These are phyloP conservation scores for Colletotrichum neosansevieriae DNA, from an alignment of 2,329 filamentous ascomycete genomes.

Conservation along the genomic window DNA sequence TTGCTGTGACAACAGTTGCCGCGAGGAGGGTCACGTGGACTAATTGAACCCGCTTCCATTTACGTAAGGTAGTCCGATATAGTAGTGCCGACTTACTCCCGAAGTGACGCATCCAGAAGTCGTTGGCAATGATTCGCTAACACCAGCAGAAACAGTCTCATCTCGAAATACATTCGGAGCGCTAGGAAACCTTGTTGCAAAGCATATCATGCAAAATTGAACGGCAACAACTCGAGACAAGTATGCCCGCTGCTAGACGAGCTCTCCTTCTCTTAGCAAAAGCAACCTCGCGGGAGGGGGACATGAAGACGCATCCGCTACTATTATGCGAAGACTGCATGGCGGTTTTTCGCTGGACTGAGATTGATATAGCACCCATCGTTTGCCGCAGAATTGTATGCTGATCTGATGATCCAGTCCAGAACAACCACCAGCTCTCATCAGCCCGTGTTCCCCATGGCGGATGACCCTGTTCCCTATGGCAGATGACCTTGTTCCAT, in stretches of 20 bases:
- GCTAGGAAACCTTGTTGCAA: constrained; percentile 22
- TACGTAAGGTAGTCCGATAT: too few relatives aligned
- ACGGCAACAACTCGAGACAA: constrained; percentile 4
- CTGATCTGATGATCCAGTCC: constrained; percentile 20
- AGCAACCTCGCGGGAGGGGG: neutral
- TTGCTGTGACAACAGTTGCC: constrained; percentile 34
- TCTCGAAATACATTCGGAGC: neutral
- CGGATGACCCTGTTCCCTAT: too few relatives aligned
- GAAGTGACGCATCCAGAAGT: neutral
- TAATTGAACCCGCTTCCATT: too few relatives aligned
- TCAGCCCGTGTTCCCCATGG: constrained; percentile 11
- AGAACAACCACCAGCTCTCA: constrained; percentile 1
- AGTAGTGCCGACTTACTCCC: neutral
- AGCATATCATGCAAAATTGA: constrained; percentile 3
- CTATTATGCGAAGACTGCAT: too few relatives aligned
- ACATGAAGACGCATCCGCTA: neutral
- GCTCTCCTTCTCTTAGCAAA: neutral
- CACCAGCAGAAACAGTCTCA: neutral
- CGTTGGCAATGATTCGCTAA: constrained; percentile 1
- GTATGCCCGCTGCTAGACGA: neutral
- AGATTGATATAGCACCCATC: neutral
- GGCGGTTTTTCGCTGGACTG: neutral
- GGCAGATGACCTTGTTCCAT: constrained; percentile 29
- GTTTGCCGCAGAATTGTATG: neutral
- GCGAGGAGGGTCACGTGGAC: neutral